phyloP scores from a whole-genome alignment of 2,329 filamentous ascomycete genomes.

The Incumbomyces lentus region DNA sequence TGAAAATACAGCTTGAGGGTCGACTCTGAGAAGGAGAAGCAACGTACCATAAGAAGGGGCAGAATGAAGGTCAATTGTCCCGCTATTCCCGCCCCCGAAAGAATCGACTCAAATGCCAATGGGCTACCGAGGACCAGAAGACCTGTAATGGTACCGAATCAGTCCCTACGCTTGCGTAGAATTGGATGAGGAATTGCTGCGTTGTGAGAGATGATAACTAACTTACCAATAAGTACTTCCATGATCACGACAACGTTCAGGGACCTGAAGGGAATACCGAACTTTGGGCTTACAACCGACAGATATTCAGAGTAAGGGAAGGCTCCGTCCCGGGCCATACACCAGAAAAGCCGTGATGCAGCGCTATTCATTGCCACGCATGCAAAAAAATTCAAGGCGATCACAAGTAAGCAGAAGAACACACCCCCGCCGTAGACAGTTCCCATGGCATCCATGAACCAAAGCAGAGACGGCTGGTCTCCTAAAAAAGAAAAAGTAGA shows the following conservation, averaged over 20 bases:
- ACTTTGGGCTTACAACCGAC: slow-evolving; percentile 41
- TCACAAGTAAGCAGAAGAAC: slow-evolving; percentile 15
- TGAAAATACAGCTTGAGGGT: slow-evolving; percentile 5
- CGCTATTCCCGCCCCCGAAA: slow-evolving; percentile 14
- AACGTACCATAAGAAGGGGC: slow-evolving; percentile 13
- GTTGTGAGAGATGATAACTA: slow-evolving; percentile 1
- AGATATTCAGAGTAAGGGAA: slow-evolving; percentile 48
- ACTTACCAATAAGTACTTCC: slow-evolving; percentile 14
- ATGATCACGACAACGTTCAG: slow-evolving; percentile 15
- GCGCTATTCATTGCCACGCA: slow-evolving; percentile 15
- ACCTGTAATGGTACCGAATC: slow-evolving; percentile 1
- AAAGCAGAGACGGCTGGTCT: slow-evolving; percentile 26
- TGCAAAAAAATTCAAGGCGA: slow-evolving; percentile 15
- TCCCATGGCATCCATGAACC: slow-evolving; percentile 28
- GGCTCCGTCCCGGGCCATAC: slow-evolving; percentile 46
- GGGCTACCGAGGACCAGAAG: slow-evolving; percentile 14
- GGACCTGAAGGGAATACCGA: slow-evolving; percentile 45
- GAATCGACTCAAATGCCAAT: slow-evolving; percentile 15
- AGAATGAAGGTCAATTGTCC: slow-evolving; percentile 13
- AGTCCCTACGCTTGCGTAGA: too few species aligned
- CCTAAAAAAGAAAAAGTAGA: slow-evolving; percentile 30
- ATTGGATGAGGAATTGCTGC: too few species aligned
- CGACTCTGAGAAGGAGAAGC: not conserved
- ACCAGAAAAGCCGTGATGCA: slow-evolving; percentile 13
- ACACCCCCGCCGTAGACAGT: slow-evolving; percentile 26